A percentile compares a stretch with the other conserved stretches of the same genome.
Conservation (phyloP, 805 yeast species). For the Jamesozyma rosinii region DNA sequence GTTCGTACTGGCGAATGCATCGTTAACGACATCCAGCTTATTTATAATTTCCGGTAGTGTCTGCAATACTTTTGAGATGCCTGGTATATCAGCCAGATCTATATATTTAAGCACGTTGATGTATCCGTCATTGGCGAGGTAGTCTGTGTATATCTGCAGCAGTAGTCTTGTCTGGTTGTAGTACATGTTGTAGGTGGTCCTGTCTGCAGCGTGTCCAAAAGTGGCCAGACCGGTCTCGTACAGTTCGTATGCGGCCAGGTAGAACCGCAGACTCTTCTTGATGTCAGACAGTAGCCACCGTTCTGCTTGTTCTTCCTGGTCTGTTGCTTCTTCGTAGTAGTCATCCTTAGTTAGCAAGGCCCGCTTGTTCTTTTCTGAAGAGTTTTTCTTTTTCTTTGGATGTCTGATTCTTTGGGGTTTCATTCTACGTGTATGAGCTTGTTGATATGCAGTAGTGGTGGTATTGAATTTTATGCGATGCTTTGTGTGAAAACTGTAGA, state of each 20-base stretch:
- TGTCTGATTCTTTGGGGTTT: neutral
- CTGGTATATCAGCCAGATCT: slow-evolving; percentile 19
- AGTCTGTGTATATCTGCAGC: slow-evolving; percentile 25
- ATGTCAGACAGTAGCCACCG: slow-evolving; percentile 30
- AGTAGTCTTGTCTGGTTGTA: slow-evolving; percentile 27
- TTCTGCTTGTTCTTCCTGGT: slow-evolving; percentile 30
- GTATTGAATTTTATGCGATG: no score
- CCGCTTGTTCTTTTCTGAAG: neutral
- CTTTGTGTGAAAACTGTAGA: no score
- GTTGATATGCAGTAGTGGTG: no score
- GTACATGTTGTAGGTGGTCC: slow-evolving; percentile 30
- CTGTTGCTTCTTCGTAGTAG: slow-evolving; percentile 26
- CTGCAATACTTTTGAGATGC: slow-evolving; percentile 9
- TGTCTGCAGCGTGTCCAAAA: slow-evolving; percentile 17
- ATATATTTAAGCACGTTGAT: slow-evolving; percentile 25
- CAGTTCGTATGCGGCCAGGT: slow-evolving; percentile 18
- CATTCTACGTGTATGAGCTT: no score
- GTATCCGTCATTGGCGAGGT: slow-evolving; percentile 23
- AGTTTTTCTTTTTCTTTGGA: neutral
- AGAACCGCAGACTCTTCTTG: slow-evolving; percentile 23
- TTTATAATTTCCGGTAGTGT: slow-evolving; percentile 14
- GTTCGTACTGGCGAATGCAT: slow-evolving; percentile 9
- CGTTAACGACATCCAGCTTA: slow-evolving; percentile 17
- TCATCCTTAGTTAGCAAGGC: slow-evolving; percentile 18
- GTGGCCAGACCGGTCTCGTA: slow-evolving; percentile 31